These are phyloP conservation scores for Trypanosoma lewisi DNA, from an alignment of 208 protist genomes.

Conservation along the genomic window DNA sequence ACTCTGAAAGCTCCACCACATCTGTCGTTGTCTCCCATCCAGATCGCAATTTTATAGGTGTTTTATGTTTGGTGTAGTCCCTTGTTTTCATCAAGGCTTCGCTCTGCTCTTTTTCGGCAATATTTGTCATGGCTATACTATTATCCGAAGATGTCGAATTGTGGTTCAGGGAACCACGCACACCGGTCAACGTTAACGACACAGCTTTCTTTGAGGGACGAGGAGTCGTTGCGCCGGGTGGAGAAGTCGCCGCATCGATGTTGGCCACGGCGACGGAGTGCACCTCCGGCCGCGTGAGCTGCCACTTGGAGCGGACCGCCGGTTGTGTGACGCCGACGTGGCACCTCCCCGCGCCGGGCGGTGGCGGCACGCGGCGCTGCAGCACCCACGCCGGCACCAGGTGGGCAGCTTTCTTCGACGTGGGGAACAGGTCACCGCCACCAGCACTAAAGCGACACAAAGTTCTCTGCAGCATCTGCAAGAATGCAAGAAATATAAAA, in stretches of 20 bases:
- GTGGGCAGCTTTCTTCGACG: constrained; percentile 73
- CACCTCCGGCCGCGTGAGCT: constrained; percentile 33
- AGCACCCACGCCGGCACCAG: constrained; percentile 61
- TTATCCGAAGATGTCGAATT: constrained; percentile 36
- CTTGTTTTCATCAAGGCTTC: constrained; percentile 60
- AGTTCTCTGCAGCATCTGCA: constrained; percentile 32
- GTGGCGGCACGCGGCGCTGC: constrained; percentile 36
- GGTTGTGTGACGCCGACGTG: constrained; percentile 42
- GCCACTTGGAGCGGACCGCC: constrained; percentile 45
- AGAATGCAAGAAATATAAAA: neutral
- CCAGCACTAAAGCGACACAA: constrained; percentile 41
- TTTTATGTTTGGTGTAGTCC: constrained; percentile 52
- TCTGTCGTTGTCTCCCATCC: constrained; percentile 29
- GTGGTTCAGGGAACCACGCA: constrained; percentile 32
- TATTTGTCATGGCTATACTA: constrained; percentile 62
- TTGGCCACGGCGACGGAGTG: constrained; percentile 30
- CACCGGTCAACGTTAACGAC: constrained; percentile 30
- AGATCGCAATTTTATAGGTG: constrained; percentile 11
- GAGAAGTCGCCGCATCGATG: constrained; percentile 15
- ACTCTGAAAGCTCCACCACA: constrained; percentile 32
- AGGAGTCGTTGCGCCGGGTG: constrained; percentile 24
- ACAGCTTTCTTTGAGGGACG: constrained; percentile 32
- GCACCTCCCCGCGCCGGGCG: constrained; percentile 54
- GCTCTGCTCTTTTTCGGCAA: constrained; percentile 46
- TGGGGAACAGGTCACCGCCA: constrained; percentile 81